Base-by-base conservation (phyloP, 208 protist species). In the Acanthamoeba rhysodes region DNA sequence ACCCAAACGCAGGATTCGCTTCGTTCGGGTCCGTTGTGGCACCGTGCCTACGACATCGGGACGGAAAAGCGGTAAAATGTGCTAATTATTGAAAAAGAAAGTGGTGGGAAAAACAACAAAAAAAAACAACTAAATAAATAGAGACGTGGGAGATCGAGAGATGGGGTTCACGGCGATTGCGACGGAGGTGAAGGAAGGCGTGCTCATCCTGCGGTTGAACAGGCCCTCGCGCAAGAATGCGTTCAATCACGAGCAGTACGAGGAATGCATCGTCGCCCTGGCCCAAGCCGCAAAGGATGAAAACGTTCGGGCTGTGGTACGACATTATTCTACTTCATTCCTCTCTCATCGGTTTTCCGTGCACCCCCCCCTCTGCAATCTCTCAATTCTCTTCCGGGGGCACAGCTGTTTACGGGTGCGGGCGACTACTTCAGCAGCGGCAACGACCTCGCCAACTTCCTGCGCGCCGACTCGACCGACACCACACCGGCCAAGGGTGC, bases 381-480 rank as follows among this genome's bases (percentile, higher is more conserved):
- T 12, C 45, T 50, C 45, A 50, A 50, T 16, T 50, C 45, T 50
- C 45, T 50, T 50, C 45, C 45, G 45, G 18, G 2, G 18, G 2
- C 50, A 10, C 87, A 93, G 90, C n/a, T 94, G 37, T 48, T 94
- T 14, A 94, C 90, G 22, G 90, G 90, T 10, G 41, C 68, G 22
- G 90, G 90, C 29, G 90, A 94, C 57, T 94, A 94, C 90, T 94
- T 87, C 68, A 94, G 90, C 41, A 94, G 90, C 74, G 90, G 90
- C 66, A 94, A 94, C 66, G 90, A 94, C 50, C 53, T 94, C 29
- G 27, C 90, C n/a, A 85, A 85, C 48, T 94, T 94, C 74, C 8
- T 85, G 66, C 90, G 57, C 12, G 32, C n/a, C 50, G 90, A 84
- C 59, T 24, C 55, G 3, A 14, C 53, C 29, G 57, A 50, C 90